Conservation (phyloP, 2,329 filamentous ascomycete genomes). For the Talaromyces sp. region DNA sequence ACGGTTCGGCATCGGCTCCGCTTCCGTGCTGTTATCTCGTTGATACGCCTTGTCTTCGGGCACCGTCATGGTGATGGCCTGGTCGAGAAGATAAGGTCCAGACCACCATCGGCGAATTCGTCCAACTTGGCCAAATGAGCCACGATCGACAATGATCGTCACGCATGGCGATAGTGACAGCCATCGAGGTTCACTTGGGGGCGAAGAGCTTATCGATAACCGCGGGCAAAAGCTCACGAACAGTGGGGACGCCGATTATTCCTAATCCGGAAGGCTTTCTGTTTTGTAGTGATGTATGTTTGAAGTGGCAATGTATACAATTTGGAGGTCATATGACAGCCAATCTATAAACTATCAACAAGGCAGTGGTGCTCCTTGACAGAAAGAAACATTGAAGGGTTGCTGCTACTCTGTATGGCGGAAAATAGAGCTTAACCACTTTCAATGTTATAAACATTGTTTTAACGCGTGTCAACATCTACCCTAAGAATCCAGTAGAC, state of each 20-base stretch:
- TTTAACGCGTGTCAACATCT: no score
- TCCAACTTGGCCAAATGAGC: not conserved
- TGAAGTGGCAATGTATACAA: no score
- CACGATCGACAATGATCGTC: not conserved
- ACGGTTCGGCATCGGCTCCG: not conserved
- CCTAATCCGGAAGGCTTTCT: not conserved
- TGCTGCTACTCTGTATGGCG: no score
- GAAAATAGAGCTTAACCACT: no score
- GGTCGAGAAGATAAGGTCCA: not conserved
- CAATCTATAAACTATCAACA: no score
- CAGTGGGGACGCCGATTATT: not conserved
- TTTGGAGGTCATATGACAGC: no score
- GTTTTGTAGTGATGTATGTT: no score
- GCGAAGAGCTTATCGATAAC: not conserved
- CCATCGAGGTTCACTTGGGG: not conserved
- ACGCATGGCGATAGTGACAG: not conserved
- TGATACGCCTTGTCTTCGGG: not conserved
- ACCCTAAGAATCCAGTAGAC: no score
- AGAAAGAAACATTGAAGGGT: no score
- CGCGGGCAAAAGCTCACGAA: not conserved
- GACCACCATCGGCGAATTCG: not conserved
- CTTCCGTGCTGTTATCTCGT: not conserved
- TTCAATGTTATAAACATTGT: no score
- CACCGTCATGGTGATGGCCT: no score
- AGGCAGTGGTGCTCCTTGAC: no score